Conservation (phyloP, 306 rosid species). For the Quercus mongolica region DNA sequence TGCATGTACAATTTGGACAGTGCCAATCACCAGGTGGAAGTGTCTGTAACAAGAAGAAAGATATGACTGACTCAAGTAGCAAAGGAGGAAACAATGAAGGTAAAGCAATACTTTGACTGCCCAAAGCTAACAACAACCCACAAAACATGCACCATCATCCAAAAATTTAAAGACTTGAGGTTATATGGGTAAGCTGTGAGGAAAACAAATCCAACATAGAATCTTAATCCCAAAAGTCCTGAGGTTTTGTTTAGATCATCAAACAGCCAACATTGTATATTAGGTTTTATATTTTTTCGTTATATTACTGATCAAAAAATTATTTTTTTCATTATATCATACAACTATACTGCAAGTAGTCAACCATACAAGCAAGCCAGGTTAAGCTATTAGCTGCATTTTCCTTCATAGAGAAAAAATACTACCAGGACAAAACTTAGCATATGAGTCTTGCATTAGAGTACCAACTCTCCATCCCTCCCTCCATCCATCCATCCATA, state of each 20-base stretch:
- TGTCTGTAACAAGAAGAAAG: constrained; percentile 51
- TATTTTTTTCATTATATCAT: background rate
- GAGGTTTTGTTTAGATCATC: background rate
- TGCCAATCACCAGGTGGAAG: constrained; percentile 96
- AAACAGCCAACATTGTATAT: background rate
- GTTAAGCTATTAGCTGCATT: background rate
- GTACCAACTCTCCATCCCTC: background rate
- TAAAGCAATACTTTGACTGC: constrained; percentile 10
- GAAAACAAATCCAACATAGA: constrained; percentile 8
- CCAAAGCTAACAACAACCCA: constrained; percentile 13
- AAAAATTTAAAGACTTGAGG: background rate
- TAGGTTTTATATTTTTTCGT: background rate
- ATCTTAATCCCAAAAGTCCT: constrained; percentile 1
- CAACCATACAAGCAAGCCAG: background rate
- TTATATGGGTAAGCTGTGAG: background rate
- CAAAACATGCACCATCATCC: constrained; percentile 2
- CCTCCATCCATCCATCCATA: background rate
- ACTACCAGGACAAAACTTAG: constrained; percentile 8
- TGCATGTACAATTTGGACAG: constrained; percentile 93
- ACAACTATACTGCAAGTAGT: background rate
- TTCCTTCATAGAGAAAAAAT: background rate
- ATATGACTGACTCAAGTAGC: constrained; percentile 14
- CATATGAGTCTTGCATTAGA: background rate
- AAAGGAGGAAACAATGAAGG: background rate
- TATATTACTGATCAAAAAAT: background rate